Percentiles rank a stretch among this genome's conserved stretches.
phyloP scores from a whole-genome alignment of 768 basidiomycete genomes.

The Pisolithus sp. region DNA sequence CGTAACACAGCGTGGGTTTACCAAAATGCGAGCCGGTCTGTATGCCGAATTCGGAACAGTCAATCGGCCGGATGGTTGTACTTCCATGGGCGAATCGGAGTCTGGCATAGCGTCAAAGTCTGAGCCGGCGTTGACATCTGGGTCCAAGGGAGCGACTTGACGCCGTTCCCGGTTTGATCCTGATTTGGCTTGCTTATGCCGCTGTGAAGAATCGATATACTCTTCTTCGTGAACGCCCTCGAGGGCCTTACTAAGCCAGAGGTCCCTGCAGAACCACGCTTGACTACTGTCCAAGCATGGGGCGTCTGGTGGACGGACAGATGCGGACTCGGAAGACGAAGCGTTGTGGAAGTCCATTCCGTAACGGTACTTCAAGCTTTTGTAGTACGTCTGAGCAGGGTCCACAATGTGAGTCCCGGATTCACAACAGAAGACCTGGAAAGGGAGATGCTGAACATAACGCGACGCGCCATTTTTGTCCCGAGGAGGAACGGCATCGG shows the following conservation, averaged over 20 bases:
- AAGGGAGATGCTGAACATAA: constrained; percentile 88
- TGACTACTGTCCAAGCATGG: constrained; percentile 93
- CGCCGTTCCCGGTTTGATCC: constrained; percentile 29
- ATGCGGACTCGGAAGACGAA: constrained; percentile 49
- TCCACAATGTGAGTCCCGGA: constrained; percentile 96
- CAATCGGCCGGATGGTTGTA: constrained; percentile 32
- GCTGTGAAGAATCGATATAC: constrained; percentile 12
- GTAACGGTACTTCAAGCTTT: constrained; percentile 77
- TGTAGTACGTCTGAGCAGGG: constrained; percentile 93
- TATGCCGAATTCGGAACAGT: constrained; percentile 86
- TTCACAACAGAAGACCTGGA: constrained; percentile 99
- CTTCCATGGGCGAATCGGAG: constrained; percentile 36
- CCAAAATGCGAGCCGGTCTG: constrained; percentile 81
- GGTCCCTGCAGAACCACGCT: constrained; percentile 96
- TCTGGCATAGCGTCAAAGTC: constrained; percentile 85
- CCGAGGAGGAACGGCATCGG: constrained; percentile 87
- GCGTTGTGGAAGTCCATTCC: constrained; percentile 80
- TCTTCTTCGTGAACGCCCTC: constrained; percentile 62
- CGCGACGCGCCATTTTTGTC: constrained; percentile 75
- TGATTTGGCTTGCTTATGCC: constrained; percentile 5
- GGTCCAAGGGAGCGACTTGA: constrained; percentile 37
- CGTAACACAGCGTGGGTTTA: constrained; percentile 95
- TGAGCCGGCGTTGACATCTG: constrained; percentile 78
- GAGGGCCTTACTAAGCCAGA: constrained; percentile 86
- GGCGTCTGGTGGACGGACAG: constrained; percentile 65